These are phyloP conservation scores for Echites panduratus DNA, from an alignment of 257 asterid genomes.

Conservation along the genomic window DNA sequence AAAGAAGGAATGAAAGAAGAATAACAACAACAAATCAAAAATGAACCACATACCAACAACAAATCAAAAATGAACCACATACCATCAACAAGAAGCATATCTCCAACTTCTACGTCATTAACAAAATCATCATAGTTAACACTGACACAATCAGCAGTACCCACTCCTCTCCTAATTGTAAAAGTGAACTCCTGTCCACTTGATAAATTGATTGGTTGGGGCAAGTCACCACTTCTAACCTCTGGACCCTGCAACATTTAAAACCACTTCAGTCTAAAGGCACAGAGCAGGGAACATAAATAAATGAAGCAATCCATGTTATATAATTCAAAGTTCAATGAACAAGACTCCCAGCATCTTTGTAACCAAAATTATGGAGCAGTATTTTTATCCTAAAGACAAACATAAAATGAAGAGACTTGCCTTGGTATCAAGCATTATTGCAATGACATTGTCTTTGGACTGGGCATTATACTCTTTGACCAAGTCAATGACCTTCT, in stretches of 20 bases:
- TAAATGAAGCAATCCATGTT: neutral
- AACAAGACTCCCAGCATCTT: neutral
- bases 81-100: constrained; percentile 99
- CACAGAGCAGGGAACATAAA: neutral
- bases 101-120: constrained; percentile 89
- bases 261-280: constrained; percentile 13
- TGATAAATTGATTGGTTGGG: constrained; percentile 71
- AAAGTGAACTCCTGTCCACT: constrained; percentile 94
- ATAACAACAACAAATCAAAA: constrained; percentile 1
- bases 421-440: constrained; percentile 99
- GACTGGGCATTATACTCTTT: constrained; percentile 85
- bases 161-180: constrained; percentile 94
- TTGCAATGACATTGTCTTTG: constrained; percentile 92
- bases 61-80: constrained; percentile 10
- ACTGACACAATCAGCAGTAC: constrained; percentile 83
- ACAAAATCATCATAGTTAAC: constrained; percentile 99
- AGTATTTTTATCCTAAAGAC: neutral
- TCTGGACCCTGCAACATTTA: constrained; percentile 86
- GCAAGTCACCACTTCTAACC: constrained; percentile 98
- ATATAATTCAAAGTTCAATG: neutral
- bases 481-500: constrained; percentile 91
- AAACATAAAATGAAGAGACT: constrained; percentile 19
- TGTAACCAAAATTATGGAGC: neutral
- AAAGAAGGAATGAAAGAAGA: constrained; percentile 1
- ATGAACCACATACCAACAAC: constrained; percentile 55